phyloP scores from a whole-genome alignment of 495 filamentous ascomycete species.

The Podospora fimiseda region DNA sequence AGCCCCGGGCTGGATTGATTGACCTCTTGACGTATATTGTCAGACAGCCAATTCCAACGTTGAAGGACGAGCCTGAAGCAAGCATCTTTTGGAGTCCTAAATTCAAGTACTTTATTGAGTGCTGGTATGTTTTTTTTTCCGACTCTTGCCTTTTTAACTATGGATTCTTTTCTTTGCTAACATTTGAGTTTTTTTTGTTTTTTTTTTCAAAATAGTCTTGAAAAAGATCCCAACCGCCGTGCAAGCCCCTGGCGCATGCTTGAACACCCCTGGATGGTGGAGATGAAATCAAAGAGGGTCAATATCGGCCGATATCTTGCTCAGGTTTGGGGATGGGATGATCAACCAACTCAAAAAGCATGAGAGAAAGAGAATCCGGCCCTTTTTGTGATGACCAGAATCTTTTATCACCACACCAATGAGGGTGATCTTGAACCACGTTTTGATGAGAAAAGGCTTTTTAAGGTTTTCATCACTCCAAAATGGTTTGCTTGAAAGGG shows the following conservation, averaged over 20 bases:
- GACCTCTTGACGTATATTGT: slow-evolving; percentile 97
- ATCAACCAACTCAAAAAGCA: too few relatives aligned
- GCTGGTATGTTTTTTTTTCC: slow-evolving; percentile 67
- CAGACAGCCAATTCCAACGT: slow-evolving; percentile 85
- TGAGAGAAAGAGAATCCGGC: too few relatives aligned
- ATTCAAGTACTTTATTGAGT: slow-evolving; percentile 99
- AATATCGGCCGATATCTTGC: slow-evolving; percentile 90
- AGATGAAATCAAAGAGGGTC: slow-evolving; percentile 91
- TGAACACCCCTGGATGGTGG: slow-evolving; percentile 96
- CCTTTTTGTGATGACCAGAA: too few relatives aligned
- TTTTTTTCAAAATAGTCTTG: slow-evolving; percentile 53
- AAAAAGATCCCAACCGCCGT: slow-evolving; percentile 82
- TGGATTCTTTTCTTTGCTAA: not conserved
- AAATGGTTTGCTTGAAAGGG: too few relatives aligned
- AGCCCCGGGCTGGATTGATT: slow-evolving; percentile 76
- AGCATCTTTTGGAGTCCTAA: slow-evolving; percentile 87
- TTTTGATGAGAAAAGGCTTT: too few relatives aligned
- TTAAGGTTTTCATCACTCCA: too few relatives aligned
- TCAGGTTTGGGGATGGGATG: slow-evolving; percentile 93
- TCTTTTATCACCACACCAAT: too few relatives aligned
- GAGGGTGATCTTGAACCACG: too few relatives aligned
- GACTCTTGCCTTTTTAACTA: not conserved
- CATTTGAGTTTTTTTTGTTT: not conserved
- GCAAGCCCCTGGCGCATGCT: slow-evolving; percentile 98
- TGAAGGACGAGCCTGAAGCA: slow-evolving; percentile 83